Evolutionary conservation across 352 stramenopile genomes (phyloP).

Genomic region (Pythium diclinum): DNA sequence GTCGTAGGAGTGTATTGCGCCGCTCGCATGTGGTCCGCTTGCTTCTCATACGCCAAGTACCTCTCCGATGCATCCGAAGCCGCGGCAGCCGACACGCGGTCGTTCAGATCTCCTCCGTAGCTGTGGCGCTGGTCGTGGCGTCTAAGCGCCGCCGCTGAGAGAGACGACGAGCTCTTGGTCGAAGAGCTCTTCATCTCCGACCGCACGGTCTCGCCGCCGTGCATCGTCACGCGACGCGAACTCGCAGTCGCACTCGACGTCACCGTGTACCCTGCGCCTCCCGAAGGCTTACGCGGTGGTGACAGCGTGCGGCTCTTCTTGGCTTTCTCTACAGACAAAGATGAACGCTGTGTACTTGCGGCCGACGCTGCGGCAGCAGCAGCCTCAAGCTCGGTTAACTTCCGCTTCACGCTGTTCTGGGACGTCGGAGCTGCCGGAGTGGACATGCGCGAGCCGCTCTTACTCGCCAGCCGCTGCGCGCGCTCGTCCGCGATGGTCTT

Average conservation of each 20-base stretch:
- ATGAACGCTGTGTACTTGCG: not conserved
- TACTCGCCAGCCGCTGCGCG: constrained; percentile 18
- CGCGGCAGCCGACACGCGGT: constrained; percentile 13
- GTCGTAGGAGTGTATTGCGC: not conserved
- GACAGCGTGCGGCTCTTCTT: constrained; percentile 27
- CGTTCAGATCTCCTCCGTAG: not conserved
- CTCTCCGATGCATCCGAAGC: constrained; percentile 18
- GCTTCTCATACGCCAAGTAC: constrained; percentile 28
- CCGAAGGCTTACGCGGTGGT: not conserved
- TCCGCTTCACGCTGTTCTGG: constrained; percentile 29
- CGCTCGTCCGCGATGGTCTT: constrained; percentile 25
- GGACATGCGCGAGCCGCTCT: constrained; percentile 10
- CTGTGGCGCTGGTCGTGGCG: constrained; percentile 19
- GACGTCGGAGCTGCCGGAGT: not conserved
- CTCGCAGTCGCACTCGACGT: constrained; percentile 1
- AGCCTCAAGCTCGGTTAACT: constrained; percentile 25
- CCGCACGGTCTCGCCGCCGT: not conserved
- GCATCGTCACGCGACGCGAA: constrained; percentile 8
- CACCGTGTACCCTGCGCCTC: not conserved
- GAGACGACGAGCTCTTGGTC: not conserved
- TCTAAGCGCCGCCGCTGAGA: constrained; percentile 22
- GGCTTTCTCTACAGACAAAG: not conserved
- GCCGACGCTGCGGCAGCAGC: not conserved
- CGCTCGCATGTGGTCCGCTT: not conserved
- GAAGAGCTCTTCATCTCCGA: not conserved